Conservation (phyloP, 1,139 yeast species). For the Candida labiduridarum region DNA sequence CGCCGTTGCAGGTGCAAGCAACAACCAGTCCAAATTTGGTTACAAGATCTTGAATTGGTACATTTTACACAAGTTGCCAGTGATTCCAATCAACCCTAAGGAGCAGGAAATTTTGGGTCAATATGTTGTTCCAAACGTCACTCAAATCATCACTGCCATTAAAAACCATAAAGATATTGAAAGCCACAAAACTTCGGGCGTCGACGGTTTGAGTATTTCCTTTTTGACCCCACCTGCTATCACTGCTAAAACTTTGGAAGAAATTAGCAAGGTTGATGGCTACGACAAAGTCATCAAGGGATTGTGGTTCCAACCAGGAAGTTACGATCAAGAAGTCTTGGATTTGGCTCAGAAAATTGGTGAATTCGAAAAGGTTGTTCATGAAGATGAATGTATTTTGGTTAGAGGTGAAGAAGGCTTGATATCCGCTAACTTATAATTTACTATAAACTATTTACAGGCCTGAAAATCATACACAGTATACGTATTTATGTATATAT, state of each 20-base stretch:
- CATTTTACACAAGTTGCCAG: constrained; percentile 56
- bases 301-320: constrained; percentile 85
- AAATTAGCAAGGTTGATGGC: constrained; percentile 34
- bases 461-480: neutral
- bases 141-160: constrained; percentile 32
- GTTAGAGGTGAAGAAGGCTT: constrained; percentile 68
- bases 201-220: constrained; percentile 55
- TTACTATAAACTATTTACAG: neutral
- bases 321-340: constrained; percentile 60
- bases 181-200: constrained; percentile 26
- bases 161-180: constrained; percentile 26
- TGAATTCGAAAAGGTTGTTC: constrained; percentile 48
- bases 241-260: constrained; percentile 50
- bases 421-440: constrained; percentile 30
- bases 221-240: constrained; percentile 76
- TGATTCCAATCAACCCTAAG: constrained; percentile 67
- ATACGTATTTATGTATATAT: constrained; percentile 5
- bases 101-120: constrained; percentile 48
- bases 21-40: constrained; percentile 68
- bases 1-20: constrained; percentile 76
- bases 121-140: constrained; percentile 39
- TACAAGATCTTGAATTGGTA: constrained; percentile 75
- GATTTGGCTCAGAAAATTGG: constrained; percentile 41
- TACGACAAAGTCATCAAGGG: constrained; percentile 48
- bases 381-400: constrained; percentile 68